Conservation (phyloP, 2,329 filamentous ascomycete species). For the Microcyclospora tardicrescens region DNA sequence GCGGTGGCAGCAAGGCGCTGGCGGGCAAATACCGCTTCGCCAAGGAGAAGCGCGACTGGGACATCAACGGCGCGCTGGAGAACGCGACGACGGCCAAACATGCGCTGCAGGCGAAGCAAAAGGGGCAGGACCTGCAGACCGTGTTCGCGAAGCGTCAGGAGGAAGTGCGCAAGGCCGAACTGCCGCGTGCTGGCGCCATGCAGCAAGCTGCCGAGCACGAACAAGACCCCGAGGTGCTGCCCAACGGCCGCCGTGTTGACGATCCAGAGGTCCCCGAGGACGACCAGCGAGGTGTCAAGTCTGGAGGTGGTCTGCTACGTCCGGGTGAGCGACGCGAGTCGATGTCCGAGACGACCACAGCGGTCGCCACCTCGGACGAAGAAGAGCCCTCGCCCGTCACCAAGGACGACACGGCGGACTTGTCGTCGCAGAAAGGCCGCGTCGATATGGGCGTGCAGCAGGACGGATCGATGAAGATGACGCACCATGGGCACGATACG, state of each 20-base stretch:
- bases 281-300: too few species aligned
- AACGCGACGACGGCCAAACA: slow-evolving; percentile 19
- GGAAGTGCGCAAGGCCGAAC: slow-evolving; percentile 16
- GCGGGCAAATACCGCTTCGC: slow-evolving; percentile 11
- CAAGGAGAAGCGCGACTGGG: slow-evolving; percentile 18
- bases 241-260: slow-evolving; percentile 11
- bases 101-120: slow-evolving; percentile 14
- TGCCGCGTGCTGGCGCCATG: slow-evolving; percentile 18
- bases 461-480: too few species aligned
- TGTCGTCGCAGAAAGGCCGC: too few species aligned
- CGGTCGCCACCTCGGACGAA: too few species aligned
- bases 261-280: not conserved
- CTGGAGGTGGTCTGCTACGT: too few species aligned
- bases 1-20: slow-evolving; percentile 5
- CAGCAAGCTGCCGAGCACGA: slow-evolving; percentile 8
- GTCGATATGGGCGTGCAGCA: too few species aligned
- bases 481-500: too few species aligned
- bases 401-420: too few species aligned
- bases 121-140: slow-evolving; percentile 17
- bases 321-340: too few species aligned
- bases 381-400: too few species aligned
- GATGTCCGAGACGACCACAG: too few species aligned
- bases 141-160: slow-evolving; percentile 15
- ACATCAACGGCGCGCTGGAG: slow-evolving; percentile 21
- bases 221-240: slow-evolving; percentile 3